Evolutionary conservation across 768 basidiomycete species (phyloP).

Genomic region (Cystofilobasidium bisporidii): DNA sequence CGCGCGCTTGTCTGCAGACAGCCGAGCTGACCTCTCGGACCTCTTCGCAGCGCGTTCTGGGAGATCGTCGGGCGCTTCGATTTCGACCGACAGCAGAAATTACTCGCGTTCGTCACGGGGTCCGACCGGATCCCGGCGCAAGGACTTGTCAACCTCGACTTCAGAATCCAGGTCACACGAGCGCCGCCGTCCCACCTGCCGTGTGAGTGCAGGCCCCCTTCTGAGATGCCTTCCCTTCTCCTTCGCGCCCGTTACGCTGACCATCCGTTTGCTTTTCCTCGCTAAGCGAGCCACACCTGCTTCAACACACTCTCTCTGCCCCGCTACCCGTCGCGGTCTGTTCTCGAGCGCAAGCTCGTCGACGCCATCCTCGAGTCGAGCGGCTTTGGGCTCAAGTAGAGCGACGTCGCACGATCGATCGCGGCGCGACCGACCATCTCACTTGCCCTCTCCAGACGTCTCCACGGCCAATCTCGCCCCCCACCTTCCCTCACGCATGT

Average conservation of each 20-base stretch:
- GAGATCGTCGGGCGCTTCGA: conserved; percentile 6
- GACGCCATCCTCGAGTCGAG: conserved; percentile 10
- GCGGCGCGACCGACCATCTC: too few species aligned
- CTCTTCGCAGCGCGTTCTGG: conserved; percentile 17
- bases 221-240: too few species aligned
- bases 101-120: conserved; percentile 33
- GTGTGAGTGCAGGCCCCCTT: too few species aligned
- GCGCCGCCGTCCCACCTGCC: conserved; percentile 16
- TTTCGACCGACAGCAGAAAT: conserved; percentile 22
- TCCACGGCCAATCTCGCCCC: too few species aligned
- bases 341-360: conserved; percentile 16
- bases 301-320: conserved; percentile 31
- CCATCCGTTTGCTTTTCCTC: too few species aligned
- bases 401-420: too few species aligned
- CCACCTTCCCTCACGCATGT: too few species aligned
- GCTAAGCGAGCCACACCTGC: conserved; percentile 29
- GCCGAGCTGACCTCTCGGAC: neutral
- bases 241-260: too few species aligned
- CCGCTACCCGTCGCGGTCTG: conserved; percentile 2
- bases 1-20: too few species aligned
- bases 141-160: conserved; percentile 18
- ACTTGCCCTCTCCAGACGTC: too few species aligned
- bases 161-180: conserved; percentile 27
- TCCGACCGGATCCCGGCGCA: conserved; percentile 33
- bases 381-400: conserved; percentile 28